These are phyloP conservation scores for Hypholoma fasciculare DNA, from an alignment of 768 basidiomycete species.

Conservation along the genomic window DNA sequence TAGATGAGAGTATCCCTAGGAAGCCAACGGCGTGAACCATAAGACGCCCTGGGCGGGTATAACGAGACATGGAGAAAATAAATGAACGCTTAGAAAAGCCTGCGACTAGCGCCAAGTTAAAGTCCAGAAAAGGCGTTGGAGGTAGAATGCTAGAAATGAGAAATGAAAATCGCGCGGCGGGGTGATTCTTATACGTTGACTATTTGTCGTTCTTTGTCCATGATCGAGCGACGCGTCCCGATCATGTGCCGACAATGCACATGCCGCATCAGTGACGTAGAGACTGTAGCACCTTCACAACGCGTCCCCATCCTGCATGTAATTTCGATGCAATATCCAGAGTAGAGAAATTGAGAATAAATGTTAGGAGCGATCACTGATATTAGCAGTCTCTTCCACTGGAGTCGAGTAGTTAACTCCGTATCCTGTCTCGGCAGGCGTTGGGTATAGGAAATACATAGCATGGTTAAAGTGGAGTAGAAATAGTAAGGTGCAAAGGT, in stretches of 20 bases:
- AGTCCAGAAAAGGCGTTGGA: constrained; percentile 2
- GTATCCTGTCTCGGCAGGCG: too few species aligned
- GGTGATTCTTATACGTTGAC: background rate
- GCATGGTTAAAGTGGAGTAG: too few species aligned
- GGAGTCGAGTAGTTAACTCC: too few species aligned
- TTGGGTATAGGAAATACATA: too few species aligned
- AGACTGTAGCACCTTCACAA: too few species aligned
- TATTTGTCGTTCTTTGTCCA: constrained; percentile 18
- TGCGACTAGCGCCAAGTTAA: constrained; percentile 21
- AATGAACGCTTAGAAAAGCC: constrained; percentile 4
- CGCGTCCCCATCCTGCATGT: too few species aligned
- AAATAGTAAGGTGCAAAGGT: background rate
- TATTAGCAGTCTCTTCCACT: too few species aligned
- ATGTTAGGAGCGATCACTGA: too few species aligned
- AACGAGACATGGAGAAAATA: constrained; percentile 13
- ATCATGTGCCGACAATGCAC: background rate
- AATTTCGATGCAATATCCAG: background rate
- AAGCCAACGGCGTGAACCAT: constrained; percentile 36
- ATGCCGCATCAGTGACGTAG: too few species aligned
- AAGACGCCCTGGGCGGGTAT: constrained; percentile 30
- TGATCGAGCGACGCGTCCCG: background rate
- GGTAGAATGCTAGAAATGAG: constrained; percentile 9
- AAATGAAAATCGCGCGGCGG: background rate
- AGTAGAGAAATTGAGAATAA: too few species aligned
- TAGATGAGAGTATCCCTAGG: constrained; percentile 33